Conservation (phyloP, 768 basidiomycete genomes). For the Vishniacozyma victoriae region DNA sequence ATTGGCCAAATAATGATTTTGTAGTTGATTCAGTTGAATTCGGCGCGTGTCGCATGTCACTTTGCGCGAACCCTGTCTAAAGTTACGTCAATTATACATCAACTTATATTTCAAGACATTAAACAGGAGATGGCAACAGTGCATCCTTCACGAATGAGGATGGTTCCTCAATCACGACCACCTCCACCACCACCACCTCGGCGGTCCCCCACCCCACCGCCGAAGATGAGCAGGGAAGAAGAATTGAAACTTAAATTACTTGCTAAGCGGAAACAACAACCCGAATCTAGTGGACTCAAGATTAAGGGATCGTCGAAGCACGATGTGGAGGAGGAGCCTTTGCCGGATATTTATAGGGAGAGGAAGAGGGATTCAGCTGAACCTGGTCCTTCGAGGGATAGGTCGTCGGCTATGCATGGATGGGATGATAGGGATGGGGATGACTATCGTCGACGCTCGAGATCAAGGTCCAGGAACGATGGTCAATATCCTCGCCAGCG, state of each 20-base stretch:
- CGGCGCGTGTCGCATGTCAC: no score
- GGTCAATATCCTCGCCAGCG: background rate
- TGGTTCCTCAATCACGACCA: constrained; percentile 21
- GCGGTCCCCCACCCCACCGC: background rate
- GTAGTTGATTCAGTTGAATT: no score
- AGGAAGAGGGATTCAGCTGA: constrained; percentile 3
- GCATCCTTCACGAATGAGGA: constrained; percentile 38
- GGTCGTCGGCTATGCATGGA: background rate
- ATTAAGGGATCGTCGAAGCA: background rate
- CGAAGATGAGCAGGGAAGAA: constrained; percentile 22
- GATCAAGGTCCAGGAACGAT: background rate
- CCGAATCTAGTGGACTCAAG: no score
- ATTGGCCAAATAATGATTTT: no score
- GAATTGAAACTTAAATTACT: constrained; percentile 20
- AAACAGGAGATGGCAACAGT: constrained; percentile 42
- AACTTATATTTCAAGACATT: no score
- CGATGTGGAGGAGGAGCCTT: background rate
- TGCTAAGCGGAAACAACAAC: constrained; percentile 9
- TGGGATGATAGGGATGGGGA: constrained; percentile 1
- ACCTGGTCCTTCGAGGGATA: background rate
- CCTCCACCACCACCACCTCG: constrained; percentile 5
- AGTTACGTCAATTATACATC: no score
- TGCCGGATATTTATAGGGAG: background rate
- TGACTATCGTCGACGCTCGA: constrained; percentile 4
- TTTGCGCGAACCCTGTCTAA: no score